Base-by-base conservation (phyloP, 345 rosid genomes). In the Arabidopsis arenosa region DNA sequence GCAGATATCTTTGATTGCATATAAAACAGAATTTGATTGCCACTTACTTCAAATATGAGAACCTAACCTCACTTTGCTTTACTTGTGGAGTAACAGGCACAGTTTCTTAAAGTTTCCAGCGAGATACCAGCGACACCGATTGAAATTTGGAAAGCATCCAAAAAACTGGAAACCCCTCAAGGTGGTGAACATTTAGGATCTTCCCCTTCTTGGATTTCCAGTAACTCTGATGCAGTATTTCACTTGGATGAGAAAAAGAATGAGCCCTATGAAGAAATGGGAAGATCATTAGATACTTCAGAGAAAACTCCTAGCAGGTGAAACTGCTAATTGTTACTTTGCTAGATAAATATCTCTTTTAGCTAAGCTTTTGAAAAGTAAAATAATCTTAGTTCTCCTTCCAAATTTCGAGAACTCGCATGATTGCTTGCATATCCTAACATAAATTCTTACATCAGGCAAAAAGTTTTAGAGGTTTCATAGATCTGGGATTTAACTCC, bases 301-400 rank as follows among this genome's bases (percentile, higher is more conserved):
- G 92, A 90, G 43, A 77, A 75, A 52, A 83, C 91, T 4, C 89
- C 91, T 26, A 79, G 54, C 87, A 93, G 98, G 98, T 91, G 76
- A 10, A 10, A 53, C 45, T 62, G 26, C 58, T 61, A 60, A 12
- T 63, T 37, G 28, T 32, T 67, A 18, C 61, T 49, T 55, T 17
- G 7, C 21, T 33, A 13, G 28, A 37, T 33, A 35, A n/a, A 15
- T 59, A 35, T 68, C 37, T 59, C 43, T 67, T 67, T 4, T 23
- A 63, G 55, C 11, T 4, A 53, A 52, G 43, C 15, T 15, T 61
- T 41, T 9, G 7, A 40, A 40, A 15, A 28, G 37, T 37, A 11
- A 41, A 18, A 1, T n/a, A 59, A 36, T 36, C 45, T 36, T 59
- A 36, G n/a, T 17, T 17, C 28, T 2, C 21, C 61, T 32, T 56